These are phyloP conservation scores for Colletotrichum sp. DNA, from an alignment of 2,329 filamentous ascomycete species.

Conservation along the genomic window DNA sequence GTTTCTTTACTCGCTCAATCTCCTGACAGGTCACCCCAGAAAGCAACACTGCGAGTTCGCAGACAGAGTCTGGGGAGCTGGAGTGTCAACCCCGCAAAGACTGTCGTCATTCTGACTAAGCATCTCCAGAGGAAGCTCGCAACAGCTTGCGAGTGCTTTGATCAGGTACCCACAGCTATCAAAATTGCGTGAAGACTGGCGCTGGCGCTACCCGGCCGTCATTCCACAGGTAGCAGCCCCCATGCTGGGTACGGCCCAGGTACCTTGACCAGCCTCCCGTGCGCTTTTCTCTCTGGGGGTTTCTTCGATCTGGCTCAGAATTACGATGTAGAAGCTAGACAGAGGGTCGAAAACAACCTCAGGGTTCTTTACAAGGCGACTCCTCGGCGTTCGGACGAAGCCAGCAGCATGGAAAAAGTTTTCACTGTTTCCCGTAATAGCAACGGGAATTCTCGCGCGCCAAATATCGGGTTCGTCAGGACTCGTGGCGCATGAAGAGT, in stretches of 20 bases:
- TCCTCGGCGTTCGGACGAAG: not conserved
- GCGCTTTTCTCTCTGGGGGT: not conserved
- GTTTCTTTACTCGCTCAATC: slow-evolving; percentile 1
- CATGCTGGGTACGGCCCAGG: not conserved
- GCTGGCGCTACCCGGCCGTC: slow-evolving; percentile 8
- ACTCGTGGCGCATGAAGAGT: slow-evolving; percentile 8
- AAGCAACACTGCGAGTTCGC: not conserved
- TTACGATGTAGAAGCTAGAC: not conserved
- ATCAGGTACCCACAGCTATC: slow-evolving; percentile 6
- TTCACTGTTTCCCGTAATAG: not conserved
- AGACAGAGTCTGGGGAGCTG: not conserved
- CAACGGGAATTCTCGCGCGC: not conserved
- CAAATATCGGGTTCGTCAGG: not conserved
- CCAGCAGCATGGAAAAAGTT: not conserved
- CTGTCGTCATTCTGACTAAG: slow-evolving; percentile 22
- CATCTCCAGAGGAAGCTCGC: not conserved
- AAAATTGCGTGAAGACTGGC: slow-evolving; percentile 13
- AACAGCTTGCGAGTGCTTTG: not conserved
- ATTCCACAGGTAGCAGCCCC: not conserved
- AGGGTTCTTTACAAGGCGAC: not conserved
- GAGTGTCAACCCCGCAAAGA: slow-evolving; percentile 16
- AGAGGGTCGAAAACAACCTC: not conserved
- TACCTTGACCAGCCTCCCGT: not conserved
- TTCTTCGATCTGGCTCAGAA: not conserved
- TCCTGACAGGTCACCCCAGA: not conserved